Evolutionary conservation across 352 stramenopile species (phyloP), one percentile per base, ranked within the genome.

Genomic region (Globisporangium spiculum): DNA sequence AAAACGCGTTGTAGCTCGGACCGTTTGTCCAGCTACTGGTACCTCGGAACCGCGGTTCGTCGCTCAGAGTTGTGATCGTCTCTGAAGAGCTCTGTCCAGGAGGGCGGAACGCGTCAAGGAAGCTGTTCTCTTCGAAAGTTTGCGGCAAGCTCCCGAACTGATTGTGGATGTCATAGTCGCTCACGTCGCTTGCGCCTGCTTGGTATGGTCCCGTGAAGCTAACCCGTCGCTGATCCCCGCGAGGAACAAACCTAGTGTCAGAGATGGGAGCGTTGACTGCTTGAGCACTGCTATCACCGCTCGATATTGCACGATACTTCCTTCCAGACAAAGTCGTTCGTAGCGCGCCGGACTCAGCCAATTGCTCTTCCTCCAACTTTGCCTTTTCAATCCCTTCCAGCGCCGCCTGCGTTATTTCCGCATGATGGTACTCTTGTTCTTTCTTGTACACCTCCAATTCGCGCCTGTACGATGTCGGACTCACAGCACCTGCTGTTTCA

Each of bases 1-100:
- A 87, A 59, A 90, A 83, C 3, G 55, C 57, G 56, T 84, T 78
- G 67, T 91, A 91, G 20, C 67, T 64, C 38, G 66, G 68, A 20
- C 52, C 44, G 9, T 36, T 18, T 14, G 44, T 55, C 34, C 24
- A 54, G 22, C 62, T 27, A 14, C n/a, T 55, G 20, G 22, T 41
- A 4, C 58, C 61, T 27, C 65, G 65, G 46, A 41, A 69, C 32
- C 50, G 26, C 30, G 56, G 65, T 22, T 36, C 22, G 38, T 66
- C 66, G 8, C 32, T 63, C 58, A 71, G 36, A 4, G 34, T 24
- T 30, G 58, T 56, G 36, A 66, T 71, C 32, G 66, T 66, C 60
- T 71, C 66, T 38, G 48, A 66, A 14, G 58, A 71, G n/a, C 59
- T 71, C 48, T 71, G 59, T 4, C 65, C 65, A 16, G 65, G 65